A percentile compares a stretch with the other conserved stretches of the same genome.
Conservation (phyloP, 1,284 basidiomycete species). For the Trametes versicolor region DNA sequence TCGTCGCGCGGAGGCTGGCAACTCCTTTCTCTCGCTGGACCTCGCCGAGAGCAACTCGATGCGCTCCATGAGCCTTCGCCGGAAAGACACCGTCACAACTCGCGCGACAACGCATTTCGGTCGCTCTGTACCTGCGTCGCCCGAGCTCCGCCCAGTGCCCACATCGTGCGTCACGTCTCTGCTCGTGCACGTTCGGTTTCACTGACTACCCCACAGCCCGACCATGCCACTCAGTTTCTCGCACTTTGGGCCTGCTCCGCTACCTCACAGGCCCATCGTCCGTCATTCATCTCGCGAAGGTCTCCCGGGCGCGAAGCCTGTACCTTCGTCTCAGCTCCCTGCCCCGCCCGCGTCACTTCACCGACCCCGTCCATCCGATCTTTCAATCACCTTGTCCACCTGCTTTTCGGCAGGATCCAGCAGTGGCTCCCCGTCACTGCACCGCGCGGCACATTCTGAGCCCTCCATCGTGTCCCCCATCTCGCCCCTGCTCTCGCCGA, state of each 20-base stretch:
- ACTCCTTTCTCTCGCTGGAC: constrained; percentile 64
- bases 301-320: constrained; percentile 71
- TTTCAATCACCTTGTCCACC: constrained; percentile 36
- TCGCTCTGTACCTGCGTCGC: constrained; percentile 40
- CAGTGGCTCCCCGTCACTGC: constrained; percentile 30
- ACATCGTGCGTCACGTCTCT: constrained; percentile 36
- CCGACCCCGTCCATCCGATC: constrained; percentile 36
- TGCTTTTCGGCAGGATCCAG: constrained; percentile 30
- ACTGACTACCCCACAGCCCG: constrained; percentile 15
- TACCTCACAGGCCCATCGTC: constrained; percentile 29
- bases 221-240: constrained; percentile 29
- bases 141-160: constrained; percentile 21
- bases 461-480: constrained; percentile 51
- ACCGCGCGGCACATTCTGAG: constrained; percentile 38
- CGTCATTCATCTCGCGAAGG: constrained; percentile 56
- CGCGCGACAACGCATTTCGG: constrained; percentile 41
- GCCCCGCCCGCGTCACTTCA: constrained; percentile 27
- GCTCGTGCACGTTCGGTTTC: not conserved
- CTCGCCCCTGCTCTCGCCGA: constrained; percentile 35
- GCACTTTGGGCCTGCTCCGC: constrained; percentile 23
- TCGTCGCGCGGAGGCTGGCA: constrained; percentile 44
- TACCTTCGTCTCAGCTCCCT: constrained; percentile 56
- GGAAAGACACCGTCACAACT: constrained; percentile 46
- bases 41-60: constrained; percentile 64
- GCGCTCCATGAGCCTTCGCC: constrained; percentile 54